These are phyloP conservation scores for Colletotrichum echinochloae DNA, from an alignment of 2,329 filamentous ascomycete genomes.

Conservation along the genomic window DNA sequence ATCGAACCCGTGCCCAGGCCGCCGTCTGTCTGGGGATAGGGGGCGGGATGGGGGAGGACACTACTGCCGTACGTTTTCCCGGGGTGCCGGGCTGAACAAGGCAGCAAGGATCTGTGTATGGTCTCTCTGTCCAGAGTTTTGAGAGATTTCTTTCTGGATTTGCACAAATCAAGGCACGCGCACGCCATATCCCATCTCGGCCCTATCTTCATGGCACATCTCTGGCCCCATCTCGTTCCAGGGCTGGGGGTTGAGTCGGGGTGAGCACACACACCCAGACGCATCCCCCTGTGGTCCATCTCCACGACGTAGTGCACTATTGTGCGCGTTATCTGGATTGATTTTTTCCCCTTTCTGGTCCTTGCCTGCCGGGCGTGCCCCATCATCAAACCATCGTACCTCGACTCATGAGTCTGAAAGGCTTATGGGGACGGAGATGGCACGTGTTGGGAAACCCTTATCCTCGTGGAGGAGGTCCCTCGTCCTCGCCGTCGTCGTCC, in stretches of 20 bases:
- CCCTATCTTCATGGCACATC: background rate
- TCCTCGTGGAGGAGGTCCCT: background rate
- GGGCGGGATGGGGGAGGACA: background rate
- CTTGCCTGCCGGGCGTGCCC: background rate
- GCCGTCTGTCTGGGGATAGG: conserved; percentile 12
- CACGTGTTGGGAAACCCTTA: too few species aligned
- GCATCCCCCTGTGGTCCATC: background rate
- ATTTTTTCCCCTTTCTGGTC: too few species aligned
- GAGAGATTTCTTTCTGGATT: too few species aligned
- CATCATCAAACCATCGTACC: background rate
- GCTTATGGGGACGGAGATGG: background rate
- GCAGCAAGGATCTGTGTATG: too few species aligned
- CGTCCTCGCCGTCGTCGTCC: too few species aligned
- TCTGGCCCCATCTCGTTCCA: conserved; percentile 7
- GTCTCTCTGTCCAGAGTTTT: too few species aligned
- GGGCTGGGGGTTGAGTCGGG: background rate
- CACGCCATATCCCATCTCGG: background rate
- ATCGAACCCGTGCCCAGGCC: conserved; percentile 16
- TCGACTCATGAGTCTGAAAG: conserved; percentile 7
- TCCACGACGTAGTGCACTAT: background rate
- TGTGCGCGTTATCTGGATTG: background rate
- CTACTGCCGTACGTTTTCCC: background rate
- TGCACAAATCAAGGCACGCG: background rate
- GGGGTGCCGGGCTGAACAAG: too few species aligned
- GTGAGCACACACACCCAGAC: background rate